Percentiles rank a stretch among this genome's conserved stretches.
Evolutionary conservation across 2,329 filamentous ascomycete species (phyloP).

Genomic region (Lojkania enalia): DNA sequence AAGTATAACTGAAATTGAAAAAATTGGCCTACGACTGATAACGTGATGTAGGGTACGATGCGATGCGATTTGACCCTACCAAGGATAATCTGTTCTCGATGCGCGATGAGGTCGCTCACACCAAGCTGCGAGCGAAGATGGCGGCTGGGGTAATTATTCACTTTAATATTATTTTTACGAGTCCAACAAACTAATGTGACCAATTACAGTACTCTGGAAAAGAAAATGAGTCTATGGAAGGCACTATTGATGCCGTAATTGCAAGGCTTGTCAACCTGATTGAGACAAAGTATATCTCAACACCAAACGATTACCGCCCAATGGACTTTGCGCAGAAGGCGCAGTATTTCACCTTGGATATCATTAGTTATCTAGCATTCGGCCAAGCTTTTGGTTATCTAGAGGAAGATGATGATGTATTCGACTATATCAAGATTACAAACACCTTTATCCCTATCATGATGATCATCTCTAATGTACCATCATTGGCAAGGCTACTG

Average conservation of each 20-base stretch:
- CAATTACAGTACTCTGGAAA: conserved; percentile 51
- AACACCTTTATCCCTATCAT: conserved; percentile 21
- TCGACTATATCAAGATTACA: conserved; percentile 48
- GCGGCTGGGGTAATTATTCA: conserved; percentile 42
- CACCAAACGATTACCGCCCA: conserved; percentile 9
- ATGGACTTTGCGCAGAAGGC: conserved; percentile 49
- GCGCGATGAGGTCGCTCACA: conserved; percentile 52
- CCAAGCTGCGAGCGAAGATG: conserved; percentile 48
- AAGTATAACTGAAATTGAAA: too few relatives aligned
- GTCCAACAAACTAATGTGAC: background rate
- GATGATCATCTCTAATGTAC: conserved; percentile 19
- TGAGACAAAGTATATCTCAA: conserved; percentile 11
- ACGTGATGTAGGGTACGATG: conserved; percentile 31
- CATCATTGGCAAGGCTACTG: conserved; percentile 19
- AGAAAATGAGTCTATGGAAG: conserved; percentile 54
- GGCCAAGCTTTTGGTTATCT: conserved; percentile 55
- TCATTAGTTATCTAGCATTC: conserved; percentile 56
- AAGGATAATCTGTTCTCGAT: conserved; percentile 56
- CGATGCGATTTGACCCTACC: conserved; percentile 54
- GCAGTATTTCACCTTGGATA: conserved; percentile 57
- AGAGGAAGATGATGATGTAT: conserved; percentile 52
- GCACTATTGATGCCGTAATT: conserved; percentile 50
- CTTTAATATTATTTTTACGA: background rate
- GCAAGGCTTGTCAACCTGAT: conserved; percentile 42
- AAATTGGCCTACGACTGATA: background rate